phyloP scores from a whole-genome alignment of 208 protist species.

The Leishmania martiniquensis region DNA sequence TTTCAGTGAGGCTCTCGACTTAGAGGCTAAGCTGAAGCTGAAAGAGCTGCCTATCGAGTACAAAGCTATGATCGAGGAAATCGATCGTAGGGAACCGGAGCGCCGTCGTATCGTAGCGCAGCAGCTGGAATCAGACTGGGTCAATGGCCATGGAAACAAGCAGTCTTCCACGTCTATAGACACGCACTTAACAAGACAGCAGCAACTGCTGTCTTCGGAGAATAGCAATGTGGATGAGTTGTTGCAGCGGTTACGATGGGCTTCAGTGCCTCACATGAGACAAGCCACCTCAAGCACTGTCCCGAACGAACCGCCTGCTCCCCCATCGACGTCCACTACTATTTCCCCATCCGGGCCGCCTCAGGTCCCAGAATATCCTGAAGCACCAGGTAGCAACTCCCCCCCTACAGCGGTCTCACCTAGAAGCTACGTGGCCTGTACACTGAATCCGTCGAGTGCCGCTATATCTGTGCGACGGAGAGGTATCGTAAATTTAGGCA shows the following conservation, averaged over 20 bases:
- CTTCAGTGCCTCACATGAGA: constrained; percentile 11
- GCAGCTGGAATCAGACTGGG: constrained; percentile 37
- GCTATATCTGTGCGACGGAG: constrained; percentile 31
- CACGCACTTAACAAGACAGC: constrained; percentile 16
- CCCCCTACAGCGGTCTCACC: not conserved
- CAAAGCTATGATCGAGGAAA: constrained; percentile 35
- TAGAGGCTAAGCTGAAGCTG: constrained; percentile 25
- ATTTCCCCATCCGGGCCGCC: not conserved
- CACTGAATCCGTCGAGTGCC: constrained; percentile 29
- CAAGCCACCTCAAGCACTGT: not conserved
- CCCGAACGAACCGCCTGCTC: not conserved
- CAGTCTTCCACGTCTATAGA: not conserved
- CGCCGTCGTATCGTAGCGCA: constrained; percentile 33
- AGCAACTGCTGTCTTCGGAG: constrained; percentile 36
- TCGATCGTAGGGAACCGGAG: constrained; percentile 39
- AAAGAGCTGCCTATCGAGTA: constrained; percentile 37
- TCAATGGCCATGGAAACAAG: not conserved
- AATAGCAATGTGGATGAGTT: constrained; percentile 22
- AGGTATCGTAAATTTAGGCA: constrained; percentile 92
- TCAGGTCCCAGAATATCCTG: not conserved
- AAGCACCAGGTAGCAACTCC: not conserved
- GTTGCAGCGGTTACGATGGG: constrained; percentile 17
- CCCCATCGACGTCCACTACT: constrained; percentile 5
- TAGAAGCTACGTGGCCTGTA: constrained; percentile 35
- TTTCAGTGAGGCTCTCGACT: constrained; percentile 32